Base-by-base conservation (phyloP, 371 early-diverging fungal genomes). In the Zychaea mexicana region DNA sequence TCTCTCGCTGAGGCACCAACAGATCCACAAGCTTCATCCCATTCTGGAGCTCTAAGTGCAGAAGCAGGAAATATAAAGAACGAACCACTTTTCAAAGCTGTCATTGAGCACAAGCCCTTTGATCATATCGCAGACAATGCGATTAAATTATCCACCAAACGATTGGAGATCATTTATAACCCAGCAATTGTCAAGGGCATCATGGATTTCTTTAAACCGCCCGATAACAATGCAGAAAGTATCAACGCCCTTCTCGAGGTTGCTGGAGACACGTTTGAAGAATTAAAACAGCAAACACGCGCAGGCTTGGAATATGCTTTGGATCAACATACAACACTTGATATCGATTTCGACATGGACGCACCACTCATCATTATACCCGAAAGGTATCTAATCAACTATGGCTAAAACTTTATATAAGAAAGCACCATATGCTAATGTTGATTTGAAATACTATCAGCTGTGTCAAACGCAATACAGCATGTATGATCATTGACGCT, bases 331-430 rank as follows among this genome's bases (percentile, higher is more conserved):
- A 89, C 86, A n/a, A 89, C 90, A 0, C 47, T 92, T 3, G 90
- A 91, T 61, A 66, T 96, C 4, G 84, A 89, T 61, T 75, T 96
- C 2, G 89, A 95, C 59, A 82, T 93, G 70, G 92, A 92, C 64
- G 96, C 96, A 1, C 96, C 96, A 0, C 85, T 95, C 32, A 82
- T 96, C 64, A 79, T 94, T n/a, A 76, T 96, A 8, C 95, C 94
- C 3, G 88, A 92, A 68, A 86, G 89, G 77, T 73, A 66, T 67
- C 10, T 7, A n/a, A 17, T 24, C 0, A 13, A 54, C 12, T 3
- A 1, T 54, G 1, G n/a, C 13, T 39, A 3, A 53, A 13, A 38
- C 42, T n/a, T n/a, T n/a, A n/a, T 19, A 30, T 38, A 15, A 21
- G 15, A 24, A 12, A 6, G 15, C 49, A 32, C 32, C n/a, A n/a